These are phyloP conservation scores for Botryosphaeria agaves DNA, from an alignment of 2,329 filamentous ascomycete species.

Conservation along the genomic window DNA sequence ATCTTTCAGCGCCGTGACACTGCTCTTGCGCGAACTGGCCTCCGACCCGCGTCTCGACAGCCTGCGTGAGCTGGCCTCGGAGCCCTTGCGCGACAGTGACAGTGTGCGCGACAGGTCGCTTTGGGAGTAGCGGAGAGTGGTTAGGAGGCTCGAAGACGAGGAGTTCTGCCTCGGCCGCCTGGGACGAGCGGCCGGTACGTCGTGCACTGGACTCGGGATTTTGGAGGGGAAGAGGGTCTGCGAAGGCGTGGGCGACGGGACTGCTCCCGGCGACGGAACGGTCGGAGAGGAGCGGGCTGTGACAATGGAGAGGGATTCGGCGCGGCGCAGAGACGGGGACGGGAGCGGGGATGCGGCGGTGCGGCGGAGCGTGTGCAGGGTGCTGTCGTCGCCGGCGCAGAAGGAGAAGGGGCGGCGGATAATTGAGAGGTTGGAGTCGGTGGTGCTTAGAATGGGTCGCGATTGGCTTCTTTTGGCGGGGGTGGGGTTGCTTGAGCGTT, in stretches of 20 bases:
- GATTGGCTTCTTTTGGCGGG: not conserved
- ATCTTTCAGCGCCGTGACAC: slow-evolving; percentile 12
- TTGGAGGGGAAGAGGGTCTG: slow-evolving; percentile 14
- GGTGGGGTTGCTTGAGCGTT: not conserved
- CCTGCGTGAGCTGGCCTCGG: too few species aligned
- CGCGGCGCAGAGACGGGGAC: too few species aligned
- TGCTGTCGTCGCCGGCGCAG: slow-evolving; percentile 22
- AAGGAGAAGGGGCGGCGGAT: slow-evolving; percentile 23
- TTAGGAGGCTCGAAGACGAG: slow-evolving; percentile 20
- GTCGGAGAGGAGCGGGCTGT: not conserved
- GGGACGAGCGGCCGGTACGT: slow-evolving; percentile 12
- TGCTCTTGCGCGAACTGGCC: slow-evolving; percentile 13
- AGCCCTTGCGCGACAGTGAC: too few species aligned
- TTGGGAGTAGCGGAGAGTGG: slow-evolving; percentile 8
- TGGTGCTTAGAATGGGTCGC: slow-evolving; percentile 3
- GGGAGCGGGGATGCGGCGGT: not conserved
- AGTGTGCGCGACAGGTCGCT: slow-evolving; percentile 10
- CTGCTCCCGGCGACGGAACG: slow-evolving; percentile 1
- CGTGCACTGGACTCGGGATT: slow-evolving; percentile 25
- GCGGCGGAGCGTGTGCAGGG: not conserved
- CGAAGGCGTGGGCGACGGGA: slow-evolving; percentile 2
- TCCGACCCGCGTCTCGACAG: too few species aligned
- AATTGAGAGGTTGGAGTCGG: slow-evolving; percentile 9
- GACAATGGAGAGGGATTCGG: too few species aligned
- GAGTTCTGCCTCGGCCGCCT: slow-evolving; percentile 20